Evolutionary conservation across 495 filamentous ascomycete genomes (phyloP).

Genomic region (Talaromyces adpressus): DNA sequence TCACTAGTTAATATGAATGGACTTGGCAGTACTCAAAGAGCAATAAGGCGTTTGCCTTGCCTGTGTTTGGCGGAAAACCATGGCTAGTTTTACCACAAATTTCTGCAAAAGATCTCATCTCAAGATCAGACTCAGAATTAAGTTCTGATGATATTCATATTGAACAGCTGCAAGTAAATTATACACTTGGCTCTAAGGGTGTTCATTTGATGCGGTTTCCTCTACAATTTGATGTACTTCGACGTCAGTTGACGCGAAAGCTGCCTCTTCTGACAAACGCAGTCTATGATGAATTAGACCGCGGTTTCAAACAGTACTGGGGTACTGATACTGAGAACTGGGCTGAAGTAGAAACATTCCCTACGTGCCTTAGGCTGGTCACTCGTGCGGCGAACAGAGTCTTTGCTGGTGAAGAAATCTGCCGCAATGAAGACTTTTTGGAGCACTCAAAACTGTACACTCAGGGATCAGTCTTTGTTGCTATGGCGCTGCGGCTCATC

Average conservation of each 20-base stretch:
- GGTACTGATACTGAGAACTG: constrained; percentile 15
- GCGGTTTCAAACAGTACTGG: constrained; percentile 15
- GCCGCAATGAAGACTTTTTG: constrained; percentile 17
- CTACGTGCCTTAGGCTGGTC: constrained; percentile 20
- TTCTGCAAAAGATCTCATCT: background rate
- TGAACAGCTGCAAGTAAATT: background rate
- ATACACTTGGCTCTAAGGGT: background rate
- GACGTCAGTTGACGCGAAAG: background rate
- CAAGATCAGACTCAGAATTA: background rate
- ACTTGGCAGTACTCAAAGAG: background rate
- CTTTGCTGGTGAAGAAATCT: constrained; percentile 24
- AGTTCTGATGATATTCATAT: background rate
- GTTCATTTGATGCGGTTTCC: background rate
- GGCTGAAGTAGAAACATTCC: constrained; percentile 16
- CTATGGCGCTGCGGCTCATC: background rate
- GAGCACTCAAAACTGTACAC: constrained; percentile 5
- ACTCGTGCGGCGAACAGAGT: constrained; percentile 23
- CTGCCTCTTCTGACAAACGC: background rate
- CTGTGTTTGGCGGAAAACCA: background rate
- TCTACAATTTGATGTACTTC: background rate
- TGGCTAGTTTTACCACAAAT: background rate
- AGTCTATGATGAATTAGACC: constrained; percentile 16
- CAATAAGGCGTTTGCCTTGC: background rate
- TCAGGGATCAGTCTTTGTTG: background rate
- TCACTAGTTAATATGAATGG: background rate